Base-by-base conservation (phyloP, 805 yeast species). In the Hanseniaspora lachancei region DNA sequence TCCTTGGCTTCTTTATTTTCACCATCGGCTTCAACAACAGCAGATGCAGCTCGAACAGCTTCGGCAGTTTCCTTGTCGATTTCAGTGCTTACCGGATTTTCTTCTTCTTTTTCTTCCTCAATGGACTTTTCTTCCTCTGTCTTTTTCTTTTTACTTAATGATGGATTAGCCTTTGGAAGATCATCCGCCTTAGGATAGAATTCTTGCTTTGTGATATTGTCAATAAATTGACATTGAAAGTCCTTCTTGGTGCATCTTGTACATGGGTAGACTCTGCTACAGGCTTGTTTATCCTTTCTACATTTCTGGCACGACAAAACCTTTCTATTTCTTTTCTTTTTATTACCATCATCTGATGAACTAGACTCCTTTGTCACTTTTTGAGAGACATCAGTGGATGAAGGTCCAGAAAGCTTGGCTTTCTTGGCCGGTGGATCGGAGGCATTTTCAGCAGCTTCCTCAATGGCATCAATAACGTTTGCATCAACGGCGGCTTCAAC, bases 211-310 rank as follows among this genome's bases (percentile, higher is more conserved):
- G 56, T 53, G 23, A 53, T 53, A 16, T 53, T 53, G 34, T 53
- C 56, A 29, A 53, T 38, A 29, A 53, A 53, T 21, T 46, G 38
- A 46, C 56, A 53, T 12, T 34, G 50, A 53, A 53, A 53, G 23
- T 53, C 56, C 27, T 53, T 53, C 27, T 53, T 53, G 12, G 40
- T 44, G 13, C 56, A 53, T 53, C 56, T 53, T 10, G 56, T 20
- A 32, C 56, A 53, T 20, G 56, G 56, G 15, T 35, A 53, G 20
- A 48, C 41, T 46, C 56, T 53, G 6, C 50, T 29, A 39, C 56
- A 53, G 1, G 56, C 56, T 46, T 53, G 56, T 23, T 53, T 53
- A 35, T 53, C 56, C 16, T 53, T 53, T 53, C 56, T 53, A 35
- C 56, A 53, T 53, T 48, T 53, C 29, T 36, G 40, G 32, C 56